Base-by-base conservation (phyloP, 1,139 yeast species). In the Eremothecium coryli region DNA sequence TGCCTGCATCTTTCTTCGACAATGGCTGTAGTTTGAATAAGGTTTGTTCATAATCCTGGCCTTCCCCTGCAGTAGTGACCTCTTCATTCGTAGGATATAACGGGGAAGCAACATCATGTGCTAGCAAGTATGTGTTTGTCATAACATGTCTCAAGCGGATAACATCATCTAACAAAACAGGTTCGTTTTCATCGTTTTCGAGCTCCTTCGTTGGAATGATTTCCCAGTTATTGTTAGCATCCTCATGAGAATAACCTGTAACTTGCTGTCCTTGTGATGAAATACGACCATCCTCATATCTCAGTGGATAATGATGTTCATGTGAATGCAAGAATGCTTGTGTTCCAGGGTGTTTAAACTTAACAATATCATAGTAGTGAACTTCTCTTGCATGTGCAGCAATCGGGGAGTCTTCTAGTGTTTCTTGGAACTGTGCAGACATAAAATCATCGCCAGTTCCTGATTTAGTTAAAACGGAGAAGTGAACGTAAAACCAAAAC, bases 61-160 rank as follows among this genome's bases (percentile, higher is more conserved):
- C 75, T 27, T 60, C 58, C 4, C 79, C 81, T 8, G 57, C 60
- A 22, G 93, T 73, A 3, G 93, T 82, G 52, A 88, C 77, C 61
- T 88, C 97, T 60, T 88, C 95, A 56, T 88, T 84, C 13, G 96
- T 85, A 32, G 95, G 79, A 54, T 64, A 81, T 42, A 76, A 67
- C 20, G 97, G 96, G n/a, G 97, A 88, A 1, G 98, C 98, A 35
- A 90, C 98, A 57, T 90, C 99, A 56, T 90, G 99, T 18, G 98
- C 76, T 47, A 85, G 65, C 43, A 90, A 62, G 48, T 65, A 80
- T 3, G 93, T 80, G 41, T 85, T 72, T 2, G 97, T 88, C 12
- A 69, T 75, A 25, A 85, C 73, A 50, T 90, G 99, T 57, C 73
- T 78, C 40, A 90, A 67, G 62, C 96, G 79, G 38, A 93, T 65